Conservation (phyloP, 371 early-diverging fungal species). For the Mucor piriformis region DNA sequence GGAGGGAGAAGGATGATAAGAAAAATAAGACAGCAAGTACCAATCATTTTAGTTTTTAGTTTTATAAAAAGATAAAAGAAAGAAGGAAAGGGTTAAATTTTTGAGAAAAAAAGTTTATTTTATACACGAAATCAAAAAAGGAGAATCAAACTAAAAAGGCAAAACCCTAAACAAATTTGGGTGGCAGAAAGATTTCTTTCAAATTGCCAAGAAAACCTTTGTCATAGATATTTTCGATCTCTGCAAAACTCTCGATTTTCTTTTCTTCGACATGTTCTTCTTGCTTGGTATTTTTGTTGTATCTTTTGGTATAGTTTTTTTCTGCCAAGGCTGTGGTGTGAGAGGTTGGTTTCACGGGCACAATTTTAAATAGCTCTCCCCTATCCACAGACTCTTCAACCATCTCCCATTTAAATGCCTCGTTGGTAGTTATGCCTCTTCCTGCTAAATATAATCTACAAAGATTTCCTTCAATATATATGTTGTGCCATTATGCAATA, state of each 20-base stretch:
- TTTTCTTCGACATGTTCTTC: conserved; percentile 9
- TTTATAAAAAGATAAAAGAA: conserved; percentile 1
- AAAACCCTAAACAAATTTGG: conserved; percentile 8
- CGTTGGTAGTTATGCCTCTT: conserved; percentile 75
- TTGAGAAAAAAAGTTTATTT: not conserved
- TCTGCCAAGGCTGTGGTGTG: conserved; percentile 8
- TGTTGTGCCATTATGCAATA: too few species aligned
- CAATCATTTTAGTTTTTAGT: conserved; percentile 29
- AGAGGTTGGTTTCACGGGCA: not conserved
- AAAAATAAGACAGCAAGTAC: conserved; percentile 52
- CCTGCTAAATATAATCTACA: conserved; percentile 58
- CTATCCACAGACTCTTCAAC: conserved; percentile 68
- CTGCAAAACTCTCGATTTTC: conserved; percentile 47
- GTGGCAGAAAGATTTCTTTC: conserved; percentile 38
- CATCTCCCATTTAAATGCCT: conserved; percentile 78
- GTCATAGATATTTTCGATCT: conserved; percentile 71
- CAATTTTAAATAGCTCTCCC: conserved; percentile 53
- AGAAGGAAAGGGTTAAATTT: not conserved
- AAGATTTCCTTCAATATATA: too few species aligned
- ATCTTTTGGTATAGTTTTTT: conserved; percentile 20
- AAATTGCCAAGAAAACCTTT: conserved; percentile 60
- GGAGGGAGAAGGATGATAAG: conserved; percentile 48
- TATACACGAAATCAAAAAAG: conserved; percentile 5
- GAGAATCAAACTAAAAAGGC: not conserved
- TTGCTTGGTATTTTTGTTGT: conserved; percentile 25